Percentiles rank a stretch among this genome's conserved stretches.
These are phyloP conservation scores for Colletotrichum australisinense DNA, from an alignment of 2,329 filamentous ascomycete genomes.

Conservation along the genomic window DNA sequence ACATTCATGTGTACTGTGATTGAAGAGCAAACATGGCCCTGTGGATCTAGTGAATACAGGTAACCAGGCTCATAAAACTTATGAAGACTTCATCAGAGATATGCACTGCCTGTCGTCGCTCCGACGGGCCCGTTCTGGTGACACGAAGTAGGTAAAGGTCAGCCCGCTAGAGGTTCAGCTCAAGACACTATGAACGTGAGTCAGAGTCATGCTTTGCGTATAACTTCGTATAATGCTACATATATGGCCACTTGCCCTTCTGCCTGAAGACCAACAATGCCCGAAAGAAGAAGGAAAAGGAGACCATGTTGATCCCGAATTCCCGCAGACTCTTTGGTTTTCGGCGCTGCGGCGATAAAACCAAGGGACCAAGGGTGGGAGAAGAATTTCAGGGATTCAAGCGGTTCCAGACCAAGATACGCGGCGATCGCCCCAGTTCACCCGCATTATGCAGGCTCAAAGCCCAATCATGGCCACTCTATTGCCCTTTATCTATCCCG, in stretches of 20 bases:
- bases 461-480: slow-evolving; percentile 6
- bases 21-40: too few species aligned
- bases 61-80: too few species aligned
- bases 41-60: too few species aligned
- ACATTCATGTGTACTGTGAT: too few species aligned
- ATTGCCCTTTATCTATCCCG: slow-evolving; percentile 14
- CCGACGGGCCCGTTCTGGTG: too few species aligned
- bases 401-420: slow-evolving; percentile 4
- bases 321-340: slow-evolving; percentile 4
- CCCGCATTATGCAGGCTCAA: slow-evolving; percentile 17
- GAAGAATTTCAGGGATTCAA: not conserved
- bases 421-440: not conserved
- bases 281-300: not conserved
- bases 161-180: too few species aligned
- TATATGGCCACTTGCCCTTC: not conserved
- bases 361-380: not conserved
- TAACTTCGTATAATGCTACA: not conserved
- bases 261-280: not conserved
- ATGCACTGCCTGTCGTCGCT: too few species aligned
- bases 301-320: slow-evolving; percentile 6
- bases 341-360: slow-evolving; percentile 18
- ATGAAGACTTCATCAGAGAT: too few species aligned
- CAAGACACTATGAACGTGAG: not conserved
- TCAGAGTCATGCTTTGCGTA: not conserved
- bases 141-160: too few species aligned